Evolutionary conservation across 805 yeast genomes (phyloP).

Genomic region (Kluyveromyces wickerhamii): DNA sequence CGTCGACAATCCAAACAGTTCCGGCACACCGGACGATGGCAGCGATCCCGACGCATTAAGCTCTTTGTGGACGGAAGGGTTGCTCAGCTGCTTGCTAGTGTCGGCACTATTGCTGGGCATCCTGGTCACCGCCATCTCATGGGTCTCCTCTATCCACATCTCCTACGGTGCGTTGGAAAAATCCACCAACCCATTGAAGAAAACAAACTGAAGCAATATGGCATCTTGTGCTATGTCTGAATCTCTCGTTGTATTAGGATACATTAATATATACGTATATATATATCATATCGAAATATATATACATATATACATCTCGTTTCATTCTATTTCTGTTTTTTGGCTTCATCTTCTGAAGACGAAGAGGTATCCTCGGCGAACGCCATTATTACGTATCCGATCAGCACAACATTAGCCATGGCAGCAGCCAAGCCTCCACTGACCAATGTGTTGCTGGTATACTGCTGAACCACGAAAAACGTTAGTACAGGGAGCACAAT

Average conservation of each 20-base stretch:
- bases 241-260: too few relatives aligned
- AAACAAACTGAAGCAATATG: conserved; percentile 23
- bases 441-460: conserved; percentile 42
- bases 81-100: conserved; percentile 68
- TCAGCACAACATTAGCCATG: conserved; percentile 64
- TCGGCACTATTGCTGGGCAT: conserved; percentile 50
- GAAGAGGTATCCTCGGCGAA: conserved; percentile 53
- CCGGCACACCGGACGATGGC: conserved; percentile 5
- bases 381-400: conserved; percentile 67
- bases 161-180: conserved; percentile 79
- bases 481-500: conserved; percentile 55
- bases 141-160: conserved; percentile 66
- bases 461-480: conserved; percentile 49
- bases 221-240: too few relatives aligned
- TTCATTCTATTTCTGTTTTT: conserved; percentile 32
- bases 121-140: conserved; percentile 53
- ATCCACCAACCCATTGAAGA: conserved; percentile 28
- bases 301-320: background rate
- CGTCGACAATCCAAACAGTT: conserved; percentile 1
- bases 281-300: too few relatives aligned
- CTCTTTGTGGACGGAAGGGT: conserved; percentile 42
- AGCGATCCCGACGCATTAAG: conserved; percentile 20
- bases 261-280: conserved; percentile 9
- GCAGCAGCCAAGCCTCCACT: conserved; percentile 79
- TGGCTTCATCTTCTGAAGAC: conserved; percentile 25